phyloP scores from a whole-genome alignment of 2,329 filamentous ascomycete species.

The Dactylellina leptospora region DNA sequence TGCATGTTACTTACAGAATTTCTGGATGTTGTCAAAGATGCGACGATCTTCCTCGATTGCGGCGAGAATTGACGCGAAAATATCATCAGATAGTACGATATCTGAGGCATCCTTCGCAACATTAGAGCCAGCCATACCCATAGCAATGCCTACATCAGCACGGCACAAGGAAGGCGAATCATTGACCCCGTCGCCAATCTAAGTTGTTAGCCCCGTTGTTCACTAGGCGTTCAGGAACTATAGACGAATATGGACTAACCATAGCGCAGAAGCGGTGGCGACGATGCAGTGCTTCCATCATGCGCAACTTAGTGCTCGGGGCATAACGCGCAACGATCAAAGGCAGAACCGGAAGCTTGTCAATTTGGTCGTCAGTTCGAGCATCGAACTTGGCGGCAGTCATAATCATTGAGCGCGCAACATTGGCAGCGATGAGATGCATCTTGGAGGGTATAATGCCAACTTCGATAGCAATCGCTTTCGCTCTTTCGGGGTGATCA shows the following conservation, averaged over 20 bases:
- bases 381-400: constrained; percentile 82
- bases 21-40: constrained; percentile 90
- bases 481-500: constrained; percentile 84
- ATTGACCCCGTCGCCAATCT: constrained; percentile 88
- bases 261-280: constrained; percentile 80
- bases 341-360: constrained; percentile 75
- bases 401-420: constrained; percentile 76
- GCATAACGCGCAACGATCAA: constrained; percentile 84
- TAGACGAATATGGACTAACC: too few relatives aligned
- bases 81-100: constrained; percentile 79
- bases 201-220: too few relatives aligned
- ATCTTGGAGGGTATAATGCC: constrained; percentile 72
- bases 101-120: constrained; percentile 80
- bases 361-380: constrained; percentile 77
- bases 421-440: constrained; percentile 66
- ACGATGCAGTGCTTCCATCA: constrained; percentile 86
- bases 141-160: constrained; percentile 86
- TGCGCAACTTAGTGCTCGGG: constrained; percentile 85
- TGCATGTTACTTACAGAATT: too few relatives aligned
- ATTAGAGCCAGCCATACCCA: constrained; percentile 84
- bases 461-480: constrained; percentile 70
- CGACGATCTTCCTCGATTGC: constrained; percentile 83
- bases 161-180: constrained; percentile 82
- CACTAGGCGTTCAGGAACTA: too few relatives aligned
- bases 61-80: constrained; percentile 83